Base-by-base conservation (phyloP, 768 basidiomycete genomes). In the Tricholoma hemisulphureum region DNA sequence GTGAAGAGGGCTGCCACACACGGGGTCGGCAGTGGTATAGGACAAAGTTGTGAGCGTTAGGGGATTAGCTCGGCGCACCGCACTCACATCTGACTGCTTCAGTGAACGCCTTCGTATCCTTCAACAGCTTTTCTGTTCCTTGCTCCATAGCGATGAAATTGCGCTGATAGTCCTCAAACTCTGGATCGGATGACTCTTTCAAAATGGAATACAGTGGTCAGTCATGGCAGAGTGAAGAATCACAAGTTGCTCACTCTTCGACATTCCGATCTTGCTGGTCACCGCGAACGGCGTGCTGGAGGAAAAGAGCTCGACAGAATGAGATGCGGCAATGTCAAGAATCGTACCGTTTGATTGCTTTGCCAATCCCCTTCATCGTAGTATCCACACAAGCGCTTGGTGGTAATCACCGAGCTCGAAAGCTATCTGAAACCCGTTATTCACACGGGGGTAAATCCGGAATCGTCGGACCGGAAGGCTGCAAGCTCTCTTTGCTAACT, bases 221-320 rank as follows among this genome's bases (percentile, higher is more conserved):
- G 9, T 28, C 29, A 9, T 26, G 29, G 28, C 26, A 49, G 26
- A 49, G 11, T 49, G 13, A 58, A 39, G 21, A 13, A 26, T 34
- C 39, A 20, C 39, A 31, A 37, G 59, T 61, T 39, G 20, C 85
- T 77, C 69, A 96, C 96, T 95, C 83, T 96, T 96, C 32, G 94
- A 73, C 84, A 94, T 88, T 28, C 97, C 97, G 65, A 90, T 87
- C 78, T 87, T 91, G 66, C 83, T 82, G 57, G 89, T 92, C 70
- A 99, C 78, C 67, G 92, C 75, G 75, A 95, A 93, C 67, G 97
- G 97, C 55, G 95, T 95, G 67, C 95, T 93, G 68, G 48, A 48
- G n/a, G 49, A 11, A 16, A 31, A 13, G n/a, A 14, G 26, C 14
- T 26, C 49, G 41, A 53, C 29, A 43, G 14, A 28, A 58, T 50